phyloP scores from a whole-genome alignment of 2,329 filamentous ascomycete genomes.

The Scorias spongiosa region DNA sequence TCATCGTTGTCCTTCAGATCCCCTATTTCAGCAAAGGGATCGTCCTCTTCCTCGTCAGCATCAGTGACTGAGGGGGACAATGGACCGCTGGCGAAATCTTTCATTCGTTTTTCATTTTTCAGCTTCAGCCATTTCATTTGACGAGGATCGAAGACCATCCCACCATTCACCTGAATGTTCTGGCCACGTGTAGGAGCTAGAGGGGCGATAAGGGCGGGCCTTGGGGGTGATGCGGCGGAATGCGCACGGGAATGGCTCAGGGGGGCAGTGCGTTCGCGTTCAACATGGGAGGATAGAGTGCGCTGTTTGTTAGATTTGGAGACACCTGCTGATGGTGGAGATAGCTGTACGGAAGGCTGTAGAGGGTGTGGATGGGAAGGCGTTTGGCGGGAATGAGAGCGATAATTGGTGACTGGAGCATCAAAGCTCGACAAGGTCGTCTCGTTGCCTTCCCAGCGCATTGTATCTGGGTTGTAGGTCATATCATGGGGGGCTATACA shows the following conservation, averaged over 20 bases:
- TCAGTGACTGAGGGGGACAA: conserved; percentile 42
- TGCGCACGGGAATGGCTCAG: conserved; percentile 14
- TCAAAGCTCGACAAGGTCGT: conserved; percentile 71
- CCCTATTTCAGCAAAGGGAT: conserved; percentile 88
- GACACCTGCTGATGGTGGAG: conserved; percentile 20
- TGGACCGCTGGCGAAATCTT: conserved; percentile 20
- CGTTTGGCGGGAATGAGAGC: conserved; percentile 18
- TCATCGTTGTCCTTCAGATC: conserved; percentile 58
- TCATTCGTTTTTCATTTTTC: conserved; percentile 16
- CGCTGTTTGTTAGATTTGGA: conserved; percentile 16
- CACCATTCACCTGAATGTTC: conserved; percentile 85
- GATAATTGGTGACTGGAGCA: conserved; percentile 9
- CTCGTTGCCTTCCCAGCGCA: conserved; percentile 93
- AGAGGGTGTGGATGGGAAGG: conserved; percentile 15
- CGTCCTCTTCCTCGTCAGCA: conserved; percentile 79
- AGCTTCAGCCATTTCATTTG: conserved; percentile 97
- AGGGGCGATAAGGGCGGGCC: conserved; percentile 75
- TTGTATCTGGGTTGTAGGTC: conserved; percentile 80
- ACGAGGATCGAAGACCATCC: conserved; percentile 95
- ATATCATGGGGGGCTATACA: conserved; percentile 72
- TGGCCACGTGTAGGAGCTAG: conserved; percentile 49
- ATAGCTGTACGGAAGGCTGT: conserved; percentile 21
- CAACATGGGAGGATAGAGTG: conserved; percentile 8
- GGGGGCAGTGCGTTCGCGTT: conserved; percentile 19
- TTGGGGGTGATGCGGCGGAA: conserved; percentile 30